A percentile compares a stretch with the other conserved stretches of the same genome.
Evolutionary conservation across 31 red algal genomes (phyloP).

Genomic region (Asparagopsis taxiformis): DNA sequence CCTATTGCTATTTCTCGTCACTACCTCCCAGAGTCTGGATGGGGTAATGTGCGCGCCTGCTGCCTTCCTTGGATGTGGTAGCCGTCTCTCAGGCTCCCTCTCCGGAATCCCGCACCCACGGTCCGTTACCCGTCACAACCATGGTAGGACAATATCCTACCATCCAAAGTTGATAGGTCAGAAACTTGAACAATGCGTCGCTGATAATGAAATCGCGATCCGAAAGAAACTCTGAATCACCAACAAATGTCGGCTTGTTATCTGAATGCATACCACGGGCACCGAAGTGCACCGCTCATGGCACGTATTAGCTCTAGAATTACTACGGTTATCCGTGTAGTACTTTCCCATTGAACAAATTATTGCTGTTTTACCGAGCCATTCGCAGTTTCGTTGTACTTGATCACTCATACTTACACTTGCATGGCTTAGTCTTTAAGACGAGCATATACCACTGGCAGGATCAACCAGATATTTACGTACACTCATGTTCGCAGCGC

Average conservation of each 20-base stretch:
- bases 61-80: slow-evolving; percentile 45
- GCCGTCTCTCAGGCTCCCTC: slow-evolving; percentile 65
- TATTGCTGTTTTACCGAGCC: slow-evolving; percentile 97
- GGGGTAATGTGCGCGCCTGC: slow-evolving; percentile 56
- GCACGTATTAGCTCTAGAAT: slow-evolving; percentile 90
- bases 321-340: slow-evolving; percentile 60
- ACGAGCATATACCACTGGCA: slow-evolving; percentile 57
- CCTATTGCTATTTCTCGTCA: slow-evolving; percentile 81
- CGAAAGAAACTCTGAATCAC: slow-evolving; percentile 25
- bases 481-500: no score
- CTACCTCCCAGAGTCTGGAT: slow-evolving; percentile 76
- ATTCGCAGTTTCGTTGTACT: slow-evolving; percentile 79
- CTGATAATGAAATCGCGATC: slow-evolving; percentile 7
- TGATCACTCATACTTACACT: slow-evolving; percentile 75
- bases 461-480: slow-evolving; percentile 41
- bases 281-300: not conserved
- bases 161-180: slow-evolving; percentile 78
- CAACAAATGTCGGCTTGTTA: slow-evolving; percentile 24
- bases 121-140: slow-evolving; percentile 81
- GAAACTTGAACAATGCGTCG: slow-evolving; percentile 68
- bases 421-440: slow-evolving; percentile 63
- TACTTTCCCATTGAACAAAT: slow-evolving; percentile 75
- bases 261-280: slow-evolving; percentile 17
- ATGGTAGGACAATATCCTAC: slow-evolving; percentile 68
- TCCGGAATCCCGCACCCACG: slow-evolving; percentile 58